Evolutionary conservation across 2,329 filamentous ascomycete genomes (phyloP), one percentile per base, ranked within the genome.

Genomic region (Diplocarpon rosae): DNA sequence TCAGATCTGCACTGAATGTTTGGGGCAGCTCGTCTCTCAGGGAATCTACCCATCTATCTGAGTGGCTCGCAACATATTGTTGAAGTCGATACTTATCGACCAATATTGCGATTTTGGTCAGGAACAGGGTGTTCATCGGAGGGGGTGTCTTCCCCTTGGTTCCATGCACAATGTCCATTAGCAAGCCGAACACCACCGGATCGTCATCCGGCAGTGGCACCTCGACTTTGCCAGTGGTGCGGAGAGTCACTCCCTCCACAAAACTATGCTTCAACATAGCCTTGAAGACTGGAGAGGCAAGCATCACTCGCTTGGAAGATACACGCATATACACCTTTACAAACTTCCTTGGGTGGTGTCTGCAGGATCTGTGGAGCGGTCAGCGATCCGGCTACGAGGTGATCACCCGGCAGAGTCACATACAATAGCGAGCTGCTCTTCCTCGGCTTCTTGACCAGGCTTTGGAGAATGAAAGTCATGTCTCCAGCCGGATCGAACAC

Each of bases 21-120:
- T 42, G 36, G 5, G 48, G 46, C 11, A 49, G 38, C 16, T 41
- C 39, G 14, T 15, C 9, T 24, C 31, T 32, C 12, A 48, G 30
- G 0, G 34, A 31, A 7, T 51, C 42, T 1, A 52, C 32, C 49
- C 50, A 54, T 1, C 12, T 10, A 8, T 43, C 24, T 5, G 41
- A 39, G 20, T 37, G 43, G 2, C 17, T 15, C 17, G 43, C 37
- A 9, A 43, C 27, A 3, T 36, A 38, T 12, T 46, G 39, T 10
- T 49, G 42, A 11, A 54, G 35, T 17, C 37, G 27, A 27, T 63
- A 66, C 24, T 60, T 58, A 30, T 58, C 52, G 17, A 55, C 55
- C 3, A 61, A 38, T 1, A 54, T 47, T 1, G 62, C 56, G n/a
- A 65, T 33, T 10, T 50, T 48, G 5, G 62, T 52, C 5, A 65